These are phyloP conservation scores for Lentinula guzmanii DNA, from an alignment of 768 basidiomycete species.

Conservation along the genomic window DNA sequence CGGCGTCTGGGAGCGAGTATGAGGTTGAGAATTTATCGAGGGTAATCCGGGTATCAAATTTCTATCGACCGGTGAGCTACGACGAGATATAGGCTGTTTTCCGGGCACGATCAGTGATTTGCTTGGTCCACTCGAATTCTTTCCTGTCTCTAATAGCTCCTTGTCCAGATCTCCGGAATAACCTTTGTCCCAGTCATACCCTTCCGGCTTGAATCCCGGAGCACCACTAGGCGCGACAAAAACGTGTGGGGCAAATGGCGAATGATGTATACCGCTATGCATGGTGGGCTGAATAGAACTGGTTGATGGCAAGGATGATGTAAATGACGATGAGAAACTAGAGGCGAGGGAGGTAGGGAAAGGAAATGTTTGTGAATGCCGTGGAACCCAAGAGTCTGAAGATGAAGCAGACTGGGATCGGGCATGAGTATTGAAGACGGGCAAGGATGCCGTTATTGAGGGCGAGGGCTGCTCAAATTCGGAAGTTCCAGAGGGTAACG, in stretches of 20 bases:
- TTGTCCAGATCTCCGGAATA: constrained; percentile 42
- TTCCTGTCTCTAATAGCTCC: constrained; percentile 20
- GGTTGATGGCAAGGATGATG: neutral
- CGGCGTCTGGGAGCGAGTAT: constrained; percentile 5
- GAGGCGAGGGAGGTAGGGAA: neutral
- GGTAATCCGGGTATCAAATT: neutral
- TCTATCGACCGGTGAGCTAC: neutral
- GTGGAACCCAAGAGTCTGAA: neutral
- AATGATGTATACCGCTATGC: constrained; percentile 8
- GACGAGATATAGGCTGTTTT: neutral
- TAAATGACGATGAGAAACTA: neutral
- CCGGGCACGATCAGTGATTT: neutral
- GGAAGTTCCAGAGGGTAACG: neutral
- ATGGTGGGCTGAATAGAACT: constrained; percentile 13
- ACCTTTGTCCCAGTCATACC: constrained; percentile 62
- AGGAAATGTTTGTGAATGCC: neutral
- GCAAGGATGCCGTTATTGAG: neutral
- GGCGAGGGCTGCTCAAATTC: neutral
- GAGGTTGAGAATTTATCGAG: neutral
- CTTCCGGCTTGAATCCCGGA: constrained; percentile 69
- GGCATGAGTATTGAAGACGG: constrained; percentile 7
- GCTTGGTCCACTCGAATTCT: neutral
- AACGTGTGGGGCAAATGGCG: constrained; percentile 38
- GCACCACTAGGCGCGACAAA: constrained; percentile 52
- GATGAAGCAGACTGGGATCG: neutral